These are phyloP conservation scores for Rhodotorula diobovata DNA, from an alignment of 768 basidiomycete genomes.

Conservation along the genomic window DNA sequence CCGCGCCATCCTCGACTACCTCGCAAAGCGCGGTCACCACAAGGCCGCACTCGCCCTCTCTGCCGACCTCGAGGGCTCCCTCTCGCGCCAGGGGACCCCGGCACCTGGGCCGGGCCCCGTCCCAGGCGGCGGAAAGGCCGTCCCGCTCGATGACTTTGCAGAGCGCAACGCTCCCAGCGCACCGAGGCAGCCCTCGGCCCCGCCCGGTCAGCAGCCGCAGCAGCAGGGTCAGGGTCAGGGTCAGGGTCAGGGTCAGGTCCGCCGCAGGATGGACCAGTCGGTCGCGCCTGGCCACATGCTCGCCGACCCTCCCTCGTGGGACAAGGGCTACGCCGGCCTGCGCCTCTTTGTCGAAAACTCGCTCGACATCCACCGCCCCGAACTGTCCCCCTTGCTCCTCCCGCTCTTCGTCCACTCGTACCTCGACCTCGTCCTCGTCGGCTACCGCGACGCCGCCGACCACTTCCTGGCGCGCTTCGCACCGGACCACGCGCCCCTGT, in stretches of 20 bases:
- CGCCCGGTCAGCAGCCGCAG: neutral
- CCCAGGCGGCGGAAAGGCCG: constrained; percentile 23
- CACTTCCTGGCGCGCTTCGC: constrained; percentile 50
- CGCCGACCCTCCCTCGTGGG: constrained; percentile 36
- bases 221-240: neutral
- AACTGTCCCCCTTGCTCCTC: constrained; percentile 86
- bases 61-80: constrained; percentile 20
- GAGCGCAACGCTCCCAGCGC: constrained; percentile 35
- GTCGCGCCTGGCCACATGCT: constrained; percentile 34
- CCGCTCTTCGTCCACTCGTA: constrained; percentile 98
- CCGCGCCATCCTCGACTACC: constrained; percentile 38
- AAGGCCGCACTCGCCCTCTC: constrained; percentile 32
- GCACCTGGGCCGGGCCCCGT: neutral
- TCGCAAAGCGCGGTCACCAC: constrained; percentile 35
- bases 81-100: neutral
- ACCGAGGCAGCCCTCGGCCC: neutral
- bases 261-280: constrained; percentile 30
- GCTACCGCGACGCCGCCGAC: constrained; percentile 76
- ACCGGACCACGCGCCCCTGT: constrained; percentile 50
- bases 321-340: constrained; percentile 38
- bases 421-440: constrained; percentile 83
- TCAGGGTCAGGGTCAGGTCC: neutral
- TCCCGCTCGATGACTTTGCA: constrained; percentile 36
- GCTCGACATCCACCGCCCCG: constrained; percentile 60
- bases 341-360: constrained; percentile 37